A percentile compares a stretch with the other conserved stretches of the same genome.
Evolutionary conservation across 306 rosid species (phyloP).

Genomic region (Prunus fruticosa): DNA sequence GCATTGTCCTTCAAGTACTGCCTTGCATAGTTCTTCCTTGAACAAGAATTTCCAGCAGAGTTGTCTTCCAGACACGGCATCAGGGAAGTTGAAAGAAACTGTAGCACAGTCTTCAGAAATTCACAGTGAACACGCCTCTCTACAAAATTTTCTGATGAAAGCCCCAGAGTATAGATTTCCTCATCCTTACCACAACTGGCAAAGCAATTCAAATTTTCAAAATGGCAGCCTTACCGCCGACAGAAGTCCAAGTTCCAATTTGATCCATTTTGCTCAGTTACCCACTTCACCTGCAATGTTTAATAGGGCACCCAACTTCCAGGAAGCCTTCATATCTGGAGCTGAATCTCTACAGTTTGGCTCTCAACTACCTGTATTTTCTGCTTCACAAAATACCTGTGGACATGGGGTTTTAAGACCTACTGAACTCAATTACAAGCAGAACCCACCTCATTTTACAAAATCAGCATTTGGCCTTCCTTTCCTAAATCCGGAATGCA

Average conservation of each 20-base stretch:
- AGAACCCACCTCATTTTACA: slow-evolving; percentile 36
- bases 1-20: slow-evolving; percentile 36
- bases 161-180: slow-evolving; percentile 38
- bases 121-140: slow-evolving; percentile 34
- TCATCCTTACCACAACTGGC: slow-evolving; percentile 37
- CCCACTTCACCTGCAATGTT: slow-evolving; percentile 37
- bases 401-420: slow-evolving; percentile 36
- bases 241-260: slow-evolving; percentile 37
- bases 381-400: slow-evolving; percentile 36
- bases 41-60: slow-evolving; percentile 51
- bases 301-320: slow-evolving; percentile 38
- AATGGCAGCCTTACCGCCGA: slow-evolving; percentile 37
- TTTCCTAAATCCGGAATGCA: slow-evolving; percentile 53
- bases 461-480: slow-evolving; percentile 62
- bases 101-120: slow-evolving; percentile 29
- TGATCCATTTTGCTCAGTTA: slow-evolving; percentile 36
- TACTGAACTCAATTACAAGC: slow-evolving; percentile 45
- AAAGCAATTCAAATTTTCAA: slow-evolving; percentile 32
- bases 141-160: slow-evolving; percentile 27
- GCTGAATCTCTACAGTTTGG: slow-evolving; percentile 46
- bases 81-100: slow-evolving; percentile 31
- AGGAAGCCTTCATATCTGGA: slow-evolving; percentile 48
- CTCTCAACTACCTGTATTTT: slow-evolving; percentile 36
- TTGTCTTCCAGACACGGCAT: slow-evolving; percentile 35
- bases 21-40: slow-evolving; percentile 30